phyloP scores from a whole-genome alignment of 371 early-diverging fungal species.

The Lichtheimia ornata region DNA sequence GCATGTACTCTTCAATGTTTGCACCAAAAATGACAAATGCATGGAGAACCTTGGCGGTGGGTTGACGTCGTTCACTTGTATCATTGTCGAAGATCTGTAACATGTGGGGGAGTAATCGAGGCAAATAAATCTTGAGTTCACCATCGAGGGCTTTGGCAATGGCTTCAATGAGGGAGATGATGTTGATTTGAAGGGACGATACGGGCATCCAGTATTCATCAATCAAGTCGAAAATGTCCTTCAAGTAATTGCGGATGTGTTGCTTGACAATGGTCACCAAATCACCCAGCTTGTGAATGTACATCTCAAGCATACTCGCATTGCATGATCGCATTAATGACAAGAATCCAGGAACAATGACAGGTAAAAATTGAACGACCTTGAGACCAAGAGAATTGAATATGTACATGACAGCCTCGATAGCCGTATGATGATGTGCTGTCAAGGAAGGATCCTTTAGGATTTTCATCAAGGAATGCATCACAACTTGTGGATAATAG shows the following conservation, averaged over 20 bases:
- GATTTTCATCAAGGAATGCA: conserved; percentile 89
- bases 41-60: conserved; percentile 81
- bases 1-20: conserved; percentile 93
- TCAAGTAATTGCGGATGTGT: conserved; percentile 84
- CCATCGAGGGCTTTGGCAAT: conserved; percentile 85
- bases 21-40: conserved; percentile 85
- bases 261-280: conserved; percentile 89
- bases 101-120: conserved; percentile 65
- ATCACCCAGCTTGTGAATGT: conserved; percentile 85
- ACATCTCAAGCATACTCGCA: conserved; percentile 80
- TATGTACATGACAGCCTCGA: conserved; percentile 92
- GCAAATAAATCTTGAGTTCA: conserved; percentile 85
- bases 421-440: conserved; percentile 84
- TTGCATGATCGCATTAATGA: conserved; percentile 79
- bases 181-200: conserved; percentile 76
- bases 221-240: conserved; percentile 80
- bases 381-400: conserved; percentile 89
- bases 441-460: conserved; percentile 82
- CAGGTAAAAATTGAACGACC: conserved; percentile 81
- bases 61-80: conserved; percentile 66
- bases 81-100: conserved; percentile 83
- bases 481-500: conserved; percentile 88
- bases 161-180: conserved; percentile 83
- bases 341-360: conserved; percentile 69
- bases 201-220: conserved; percentile 80